Base-by-base conservation (phyloP, 345 rosid genomes). In the Linum usitatissimum region DNA sequence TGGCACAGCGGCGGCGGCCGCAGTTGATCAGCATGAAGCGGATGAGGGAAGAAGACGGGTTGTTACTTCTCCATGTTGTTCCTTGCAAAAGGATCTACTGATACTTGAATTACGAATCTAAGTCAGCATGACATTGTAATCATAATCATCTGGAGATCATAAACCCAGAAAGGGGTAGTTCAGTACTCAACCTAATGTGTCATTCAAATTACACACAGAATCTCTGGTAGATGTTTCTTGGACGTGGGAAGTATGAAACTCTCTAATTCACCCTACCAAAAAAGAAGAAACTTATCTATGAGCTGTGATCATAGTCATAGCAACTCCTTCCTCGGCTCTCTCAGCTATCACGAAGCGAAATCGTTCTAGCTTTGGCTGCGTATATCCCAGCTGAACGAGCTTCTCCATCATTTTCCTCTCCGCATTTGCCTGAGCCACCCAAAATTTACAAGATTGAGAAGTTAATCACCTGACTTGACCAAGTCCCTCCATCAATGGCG, bases 331-430 rank as follows among this genome's bases (percentile, higher is more conserved):
- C 28, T 23, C 28, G 28, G 28, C 28, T 23, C 28, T 23, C 28
- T 23, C 28, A 23, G 28, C 5, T 40, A 40, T 40, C 48, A 5
- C 13, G 7, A 19, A 55, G 9, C 10, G n/a, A n/a, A 15, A 49
- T 34, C 70, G 58, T n/a, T 73, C 39, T 56, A 77, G 70, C 70
- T 68, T 84, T 19, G 80, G 71, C 78, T 70, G 69, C 12, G 80
- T 70, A 73, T 87, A 84, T 17, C 96, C 91, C 75, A 89, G 73
- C 71, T 71, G 59, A 30, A 81, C 82, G 42, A 89, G 81, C 87
- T 89, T 89, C 77, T 81, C 75, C 19, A 87, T 76, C 78, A 92
- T 65, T 65, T 76, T 82, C 75, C 74, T 89, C 81, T 89, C 91
- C 4, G 89, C 95, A 75, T 77, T 85, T 30, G 85, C 89, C 98